Evolutionary conservation across 192 early-diverging fungal species (phyloP).

Genomic region (Coemansia sp.): DNA sequence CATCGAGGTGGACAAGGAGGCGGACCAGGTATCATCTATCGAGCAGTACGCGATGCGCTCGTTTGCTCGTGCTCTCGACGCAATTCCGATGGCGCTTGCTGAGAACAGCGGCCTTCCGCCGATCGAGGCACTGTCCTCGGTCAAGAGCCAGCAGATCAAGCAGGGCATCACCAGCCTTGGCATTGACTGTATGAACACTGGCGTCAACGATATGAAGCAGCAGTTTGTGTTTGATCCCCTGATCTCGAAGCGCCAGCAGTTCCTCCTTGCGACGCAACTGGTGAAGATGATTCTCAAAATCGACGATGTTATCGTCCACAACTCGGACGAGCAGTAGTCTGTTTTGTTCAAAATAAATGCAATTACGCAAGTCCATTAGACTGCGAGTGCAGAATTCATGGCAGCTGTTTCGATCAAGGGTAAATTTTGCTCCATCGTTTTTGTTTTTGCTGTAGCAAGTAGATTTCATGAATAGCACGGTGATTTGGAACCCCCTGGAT

Average conservation of each 20-base stretch:
- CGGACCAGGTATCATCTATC: constrained; percentile 84
- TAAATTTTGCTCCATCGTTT: no score
- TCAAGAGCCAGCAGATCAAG: constrained; percentile 92
- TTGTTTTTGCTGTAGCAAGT: no score
- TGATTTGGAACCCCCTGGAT: no score
- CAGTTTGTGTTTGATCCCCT: constrained; percentile 99
- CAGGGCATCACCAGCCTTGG: constrained; percentile 86
- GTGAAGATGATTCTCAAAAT: constrained; percentile 99
- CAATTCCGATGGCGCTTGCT: constrained; percentile 87
- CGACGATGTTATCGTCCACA: constrained; percentile 77
- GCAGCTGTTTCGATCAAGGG: no score
- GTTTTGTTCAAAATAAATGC: not conserved
- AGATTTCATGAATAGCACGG: no score
- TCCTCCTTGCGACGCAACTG: constrained; percentile 94
- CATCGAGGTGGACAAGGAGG: constrained; percentile 88
- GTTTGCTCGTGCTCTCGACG: constrained; percentile 96
- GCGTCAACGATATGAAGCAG: constrained; percentile 95
- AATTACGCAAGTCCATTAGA: not conserved
- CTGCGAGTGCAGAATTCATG: no score
- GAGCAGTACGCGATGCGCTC: constrained; percentile 99
- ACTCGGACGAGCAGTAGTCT: constrained; percentile 29
- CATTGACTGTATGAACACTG: constrained; percentile 93
- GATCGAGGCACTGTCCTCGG: constrained; percentile 93
- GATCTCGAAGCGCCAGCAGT: constrained; percentile 99
- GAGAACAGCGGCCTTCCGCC: constrained; percentile 98